phyloP scores from a whole-genome alignment of 2,329 filamentous ascomycete species.

The Cytospora paraplurivora region DNA sequence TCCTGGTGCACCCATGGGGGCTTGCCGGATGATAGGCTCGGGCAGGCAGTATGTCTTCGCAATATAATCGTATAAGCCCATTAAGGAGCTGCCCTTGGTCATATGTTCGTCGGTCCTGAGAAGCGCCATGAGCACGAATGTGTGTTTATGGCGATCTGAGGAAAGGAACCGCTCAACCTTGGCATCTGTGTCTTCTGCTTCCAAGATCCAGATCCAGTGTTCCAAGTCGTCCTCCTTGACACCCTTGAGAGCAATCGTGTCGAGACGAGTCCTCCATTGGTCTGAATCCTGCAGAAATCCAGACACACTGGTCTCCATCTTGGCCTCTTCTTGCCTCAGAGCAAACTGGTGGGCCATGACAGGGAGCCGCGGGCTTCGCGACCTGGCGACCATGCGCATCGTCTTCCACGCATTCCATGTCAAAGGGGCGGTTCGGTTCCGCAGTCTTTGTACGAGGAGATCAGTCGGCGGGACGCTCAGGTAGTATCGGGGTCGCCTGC shows the following conservation, averaged over 20 bases:
- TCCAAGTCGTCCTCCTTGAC: conserved; percentile 40
- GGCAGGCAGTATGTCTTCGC: conserved; percentile 31
- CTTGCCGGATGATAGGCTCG: conserved; percentile 23
- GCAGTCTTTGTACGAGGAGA: conserved; percentile 15
- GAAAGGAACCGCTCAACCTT: conserved; percentile 42
- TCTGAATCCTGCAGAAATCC: conserved; percentile 30
- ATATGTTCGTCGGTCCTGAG: conserved; percentile 41
- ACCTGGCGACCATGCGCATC: conserved; percentile 28
- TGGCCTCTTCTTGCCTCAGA: conserved; percentile 32
- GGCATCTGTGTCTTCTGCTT: conserved; percentile 38
- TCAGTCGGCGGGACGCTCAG: conserved; percentile 16
- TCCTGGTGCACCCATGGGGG: conserved; percentile 28
- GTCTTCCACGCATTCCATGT: conserved; percentile 18
- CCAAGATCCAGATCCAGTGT: conserved; percentile 47
- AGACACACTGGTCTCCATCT: conserved; percentile 30
- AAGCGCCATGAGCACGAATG: conserved; percentile 44
- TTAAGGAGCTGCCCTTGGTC: conserved; percentile 36
- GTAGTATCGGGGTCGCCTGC: not conserved
- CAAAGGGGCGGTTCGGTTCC: not conserved
- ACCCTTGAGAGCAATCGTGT: conserved; percentile 38
- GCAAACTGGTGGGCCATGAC: conserved; percentile 34
- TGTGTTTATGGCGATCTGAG: conserved; percentile 39
- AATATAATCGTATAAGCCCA: conserved; percentile 40
- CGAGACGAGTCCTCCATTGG: conserved; percentile 38
- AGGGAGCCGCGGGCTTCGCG: conserved; percentile 33